Percentiles rank a stretch among this genome's conserved stretches.
phyloP scores from a whole-genome alignment of 2,329 filamentous ascomycete genomes.

The Penicillium sp. region DNA sequence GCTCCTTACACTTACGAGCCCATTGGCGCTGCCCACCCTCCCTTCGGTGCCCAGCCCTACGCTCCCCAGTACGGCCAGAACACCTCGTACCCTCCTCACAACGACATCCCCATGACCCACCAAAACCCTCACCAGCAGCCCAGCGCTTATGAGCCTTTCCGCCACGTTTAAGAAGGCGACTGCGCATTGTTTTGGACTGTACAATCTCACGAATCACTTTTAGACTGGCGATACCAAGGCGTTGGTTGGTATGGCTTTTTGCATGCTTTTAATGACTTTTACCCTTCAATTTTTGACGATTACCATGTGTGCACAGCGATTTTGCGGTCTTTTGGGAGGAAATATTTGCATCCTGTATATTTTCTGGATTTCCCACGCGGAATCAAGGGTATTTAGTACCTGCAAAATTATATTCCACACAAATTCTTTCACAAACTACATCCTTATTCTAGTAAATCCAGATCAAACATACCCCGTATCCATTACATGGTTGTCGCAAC shows the following conservation, averaged over 20 bases:
- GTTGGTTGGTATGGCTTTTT: conserved; percentile 18
- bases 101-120: conserved; percentile 29
- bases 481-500: too few species aligned
- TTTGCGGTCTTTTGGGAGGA: neutral
- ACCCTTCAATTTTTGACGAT: conserved; percentile 11
- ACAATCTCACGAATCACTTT: conserved; percentile 18
- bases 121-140: conserved; percentile 16
- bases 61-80: conserved; percentile 8
- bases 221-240: conserved; percentile 25
- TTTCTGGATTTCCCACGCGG: neutral
- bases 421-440: neutral
- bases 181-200: conserved; percentile 3
- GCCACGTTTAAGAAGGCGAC: conserved; percentile 30
- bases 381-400: neutral
- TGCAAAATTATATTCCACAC: neutral
- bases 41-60: conserved; percentile 19
- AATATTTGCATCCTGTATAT: conserved; percentile 6
- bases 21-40: conserved; percentile 38
- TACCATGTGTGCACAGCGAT: conserved; percentile 3
- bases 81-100: conserved; percentile 32
- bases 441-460: neutral
- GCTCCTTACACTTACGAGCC: conserved; percentile 63
- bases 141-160: conserved; percentile 41
- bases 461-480: too few species aligned
- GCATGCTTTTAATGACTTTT: conserved; percentile 15